Percentiles rank a stretch among this genome's conserved stretches.
These are phyloP conservation scores for Trichoderma sp. DNA, from an alignment of 2,329 filamentous ascomycete genomes.

Conservation along the genomic window DNA sequence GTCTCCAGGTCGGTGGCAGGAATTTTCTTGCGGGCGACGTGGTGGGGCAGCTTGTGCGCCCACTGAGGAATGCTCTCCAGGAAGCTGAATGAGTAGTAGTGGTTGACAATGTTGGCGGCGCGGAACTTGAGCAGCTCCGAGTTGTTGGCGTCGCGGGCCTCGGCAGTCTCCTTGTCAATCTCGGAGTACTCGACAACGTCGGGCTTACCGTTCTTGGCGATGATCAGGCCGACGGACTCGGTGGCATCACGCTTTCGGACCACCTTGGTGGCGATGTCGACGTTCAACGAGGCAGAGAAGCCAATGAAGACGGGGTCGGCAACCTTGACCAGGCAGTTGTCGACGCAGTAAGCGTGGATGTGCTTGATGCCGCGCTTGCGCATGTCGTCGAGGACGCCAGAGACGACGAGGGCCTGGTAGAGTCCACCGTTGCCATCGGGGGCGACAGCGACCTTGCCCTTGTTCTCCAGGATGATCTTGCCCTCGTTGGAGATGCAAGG, in stretches of 20 bases:
- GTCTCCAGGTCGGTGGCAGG: conserved; percentile 73
- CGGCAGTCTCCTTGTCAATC: conserved; percentile 84
- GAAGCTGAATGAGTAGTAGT: conserved; percentile 97
- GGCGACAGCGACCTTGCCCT: conserved; percentile 87
- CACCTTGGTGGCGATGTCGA: conserved; percentile 98
- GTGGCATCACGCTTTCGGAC: conserved; percentile 96
- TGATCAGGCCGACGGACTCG: conserved; percentile 90
- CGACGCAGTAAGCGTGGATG: conserved; percentile 96
- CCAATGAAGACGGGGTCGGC: conserved; percentile 94
- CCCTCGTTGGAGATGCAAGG: conserved; percentile 97
- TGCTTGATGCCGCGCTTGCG: conserved; percentile 84
- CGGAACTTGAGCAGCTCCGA: conserved; percentile 86
- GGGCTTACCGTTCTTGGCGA: conserved; percentile 92
- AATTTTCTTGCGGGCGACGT: conserved; percentile 98
- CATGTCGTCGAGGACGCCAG: conserved; percentile 84
- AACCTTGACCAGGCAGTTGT: conserved; percentile 99
- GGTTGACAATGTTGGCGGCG: conserved; percentile 98
- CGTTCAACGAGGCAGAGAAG: conserved; percentile 81
- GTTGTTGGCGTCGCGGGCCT: conserved; percentile 81
- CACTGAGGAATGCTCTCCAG: conserved; percentile 85
- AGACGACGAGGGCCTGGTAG: conserved; percentile 83
- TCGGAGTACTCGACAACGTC: conserved; percentile 99
- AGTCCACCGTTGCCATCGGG: conserved; percentile 97
- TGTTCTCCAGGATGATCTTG: conserved; percentile 91
- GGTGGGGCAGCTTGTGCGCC: conserved; percentile 84